Base-by-base conservation (phyloP, 78 protist species). In the Guillardia theta region DNA sequence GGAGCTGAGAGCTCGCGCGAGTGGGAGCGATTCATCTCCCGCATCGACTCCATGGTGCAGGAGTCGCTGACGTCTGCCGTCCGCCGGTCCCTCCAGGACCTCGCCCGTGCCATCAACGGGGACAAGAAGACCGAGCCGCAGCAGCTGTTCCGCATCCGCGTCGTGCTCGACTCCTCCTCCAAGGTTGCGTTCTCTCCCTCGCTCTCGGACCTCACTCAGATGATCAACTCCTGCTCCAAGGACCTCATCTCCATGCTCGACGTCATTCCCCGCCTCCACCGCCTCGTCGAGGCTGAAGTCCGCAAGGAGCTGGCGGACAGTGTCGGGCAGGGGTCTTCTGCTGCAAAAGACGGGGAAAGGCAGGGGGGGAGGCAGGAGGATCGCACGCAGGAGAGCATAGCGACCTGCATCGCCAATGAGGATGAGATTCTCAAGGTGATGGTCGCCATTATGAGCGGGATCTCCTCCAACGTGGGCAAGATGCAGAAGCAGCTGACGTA, bases 11-110 rank as follows among this genome's bases (percentile, higher is more conserved):
- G 70, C 6, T 27, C 27, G 70, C 70, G 70, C 21, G 95, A 96
- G n/a, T 97, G 98, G 98, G 27, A 0, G 12, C 0, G 0, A n/a
- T 95, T 70, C 83, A 88, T 95, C 24, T 83, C 70, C 43, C n/a
- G 76, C 94, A 22, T 96, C 43, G 98, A 97, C 90, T 37, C 6
- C 87, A 19, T 4, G 88, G 87, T 97, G 80, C 95, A 94, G 46
- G 95, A 94, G 12, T 90, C 97, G 45, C 96, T 97, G 10, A 19
- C 53, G 36, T 6, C 10, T 30, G 87, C 96, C 18, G 97, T 95
- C 41, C 54, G 64, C 46, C 8, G 41, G 6, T 92, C 96, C 19
- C 95, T 96, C 48, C 87, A 48, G 53, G 93, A 62, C 41, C 24
- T 94, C 43, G 47, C 95, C n/a, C 70, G 92, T 3, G 46, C 88